A percentile compares a stretch with the other conserved stretches of the same genome.
Conservation (phyloP, 805 yeast genomes). For the Ogataea trehaloabstinens region DNA sequence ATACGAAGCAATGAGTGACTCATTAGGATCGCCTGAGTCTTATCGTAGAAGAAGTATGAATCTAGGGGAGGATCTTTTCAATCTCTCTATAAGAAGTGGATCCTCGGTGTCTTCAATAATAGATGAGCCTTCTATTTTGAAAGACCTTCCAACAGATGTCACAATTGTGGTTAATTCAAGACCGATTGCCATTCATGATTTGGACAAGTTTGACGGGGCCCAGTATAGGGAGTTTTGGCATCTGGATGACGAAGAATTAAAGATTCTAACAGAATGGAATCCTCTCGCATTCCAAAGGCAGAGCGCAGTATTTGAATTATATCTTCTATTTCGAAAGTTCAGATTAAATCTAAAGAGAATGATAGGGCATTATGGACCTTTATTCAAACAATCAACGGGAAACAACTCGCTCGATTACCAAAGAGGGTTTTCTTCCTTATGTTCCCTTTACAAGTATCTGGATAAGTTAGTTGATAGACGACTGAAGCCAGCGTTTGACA, state of each 20-base stretch:
- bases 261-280: slow-evolving; percentile 23
- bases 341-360: slow-evolving; percentile 28
- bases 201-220: slow-evolving; percentile 23
- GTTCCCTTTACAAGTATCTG: slow-evolving; percentile 23
- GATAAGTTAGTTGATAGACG: slow-evolving; percentile 24
- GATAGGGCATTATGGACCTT: slow-evolving; percentile 27
- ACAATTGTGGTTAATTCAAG: slow-evolving; percentile 27
- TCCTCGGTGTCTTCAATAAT: slow-evolving; percentile 5
- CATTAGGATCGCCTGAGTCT: slow-evolving; percentile 11
- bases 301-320: slow-evolving; percentile 30
- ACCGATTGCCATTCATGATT: slow-evolving; percentile 21
- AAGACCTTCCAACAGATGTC: slow-evolving; percentile 21
- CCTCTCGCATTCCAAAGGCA: slow-evolving; percentile 28
- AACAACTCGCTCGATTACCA: slow-evolving; percentile 21
- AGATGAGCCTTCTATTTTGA: slow-evolving; percentile 8
- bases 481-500: slow-evolving; percentile 29
- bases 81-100: slow-evolving; percentile 3
- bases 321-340: slow-evolving; percentile 23
- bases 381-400: slow-evolving; percentile 21
- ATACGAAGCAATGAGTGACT: too few species aligned
- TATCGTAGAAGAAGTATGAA: slow-evolving; percentile 10
- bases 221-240: slow-evolving; percentile 31
- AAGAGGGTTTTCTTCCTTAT: slow-evolving; percentile 28
- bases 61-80: slow-evolving; percentile 8
- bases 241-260: slow-evolving; percentile 23